phyloP scores from a whole-genome alignment of 257 asterid genomes.

The Plectranthus barbatus region DNA sequence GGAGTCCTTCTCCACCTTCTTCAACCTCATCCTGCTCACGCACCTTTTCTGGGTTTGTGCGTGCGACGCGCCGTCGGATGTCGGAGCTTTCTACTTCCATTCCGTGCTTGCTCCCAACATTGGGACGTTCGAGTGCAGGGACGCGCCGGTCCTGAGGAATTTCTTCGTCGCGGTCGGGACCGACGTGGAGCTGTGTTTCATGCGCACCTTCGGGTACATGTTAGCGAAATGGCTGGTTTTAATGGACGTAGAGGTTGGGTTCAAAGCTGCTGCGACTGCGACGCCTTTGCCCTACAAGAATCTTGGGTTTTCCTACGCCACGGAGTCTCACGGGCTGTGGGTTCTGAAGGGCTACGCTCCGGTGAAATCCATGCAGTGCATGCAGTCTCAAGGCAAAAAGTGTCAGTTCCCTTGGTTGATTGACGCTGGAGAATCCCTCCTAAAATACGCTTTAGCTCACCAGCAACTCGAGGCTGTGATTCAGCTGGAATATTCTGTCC shows the following conservation, averaged over 20 bases:
- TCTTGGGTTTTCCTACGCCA: conserved; percentile 61
- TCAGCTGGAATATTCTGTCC: conserved; percentile 67
- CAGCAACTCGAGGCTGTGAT: conserved; percentile 88
- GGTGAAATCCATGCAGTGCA: conserved; percentile 57
- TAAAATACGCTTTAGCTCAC: conserved; percentile 70
- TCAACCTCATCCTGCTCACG: conserved; percentile 55
- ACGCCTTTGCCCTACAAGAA: conserved; percentile 19
- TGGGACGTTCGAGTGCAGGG: conserved; percentile 39
- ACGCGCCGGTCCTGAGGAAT: conserved; percentile 53
- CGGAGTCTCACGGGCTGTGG: conserved; percentile 82
- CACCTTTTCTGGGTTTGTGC: conserved; percentile 72
- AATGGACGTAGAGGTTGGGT: conserved; percentile 43
- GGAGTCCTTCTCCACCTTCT: conserved; percentile 74
- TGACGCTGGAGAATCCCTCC: conserved; percentile 46
- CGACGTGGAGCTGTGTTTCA: conserved; percentile 72
- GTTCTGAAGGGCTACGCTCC: conserved; percentile 62
- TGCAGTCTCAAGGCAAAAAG: conserved; percentile 29
- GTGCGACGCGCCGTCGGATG: conserved; percentile 56
- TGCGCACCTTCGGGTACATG: conserved; percentile 78
- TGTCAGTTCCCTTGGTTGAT: conserved; percentile 25
- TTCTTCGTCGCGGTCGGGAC: conserved; percentile 64
- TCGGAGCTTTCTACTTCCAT: conserved; percentile 61
- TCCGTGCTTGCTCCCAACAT: conserved; percentile 54
- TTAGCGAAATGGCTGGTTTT: conserved; percentile 60
- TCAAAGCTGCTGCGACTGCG: conserved; percentile 31